Percentiles rank a stretch among this genome's conserved stretches.
These are phyloP conservation scores for Tolypocladium ophioglossoides DNA, from an alignment of 2,329 filamentous ascomycete genomes.

Conservation along the genomic window DNA sequence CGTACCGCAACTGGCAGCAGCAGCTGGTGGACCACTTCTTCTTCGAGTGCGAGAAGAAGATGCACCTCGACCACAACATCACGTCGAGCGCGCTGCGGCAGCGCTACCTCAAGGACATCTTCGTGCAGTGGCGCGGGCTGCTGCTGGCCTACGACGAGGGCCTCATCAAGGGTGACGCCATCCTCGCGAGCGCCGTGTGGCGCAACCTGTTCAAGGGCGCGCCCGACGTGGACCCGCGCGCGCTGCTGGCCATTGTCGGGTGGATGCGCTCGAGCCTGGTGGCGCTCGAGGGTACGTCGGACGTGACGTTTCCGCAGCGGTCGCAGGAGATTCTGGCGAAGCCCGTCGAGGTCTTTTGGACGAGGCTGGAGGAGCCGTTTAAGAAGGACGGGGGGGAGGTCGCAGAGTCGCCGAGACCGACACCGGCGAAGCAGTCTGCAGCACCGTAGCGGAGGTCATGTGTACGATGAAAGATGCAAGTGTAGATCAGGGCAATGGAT, in stretches of 20 bases:
- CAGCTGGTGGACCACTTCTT: slow-evolving; percentile 94
- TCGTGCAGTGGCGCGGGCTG: slow-evolving; percentile 83
- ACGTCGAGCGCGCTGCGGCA: slow-evolving; percentile 47
- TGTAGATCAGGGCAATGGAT: neutral
- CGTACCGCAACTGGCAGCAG: slow-evolving; percentile 70
- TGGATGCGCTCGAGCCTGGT: slow-evolving; percentile 42
- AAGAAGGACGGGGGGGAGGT: slow-evolving; percentile 17
- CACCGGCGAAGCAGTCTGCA: neutral
- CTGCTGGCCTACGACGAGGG: slow-evolving; percentile 80
- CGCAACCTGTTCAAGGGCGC: slow-evolving; percentile 78
- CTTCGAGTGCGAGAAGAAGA: slow-evolving; percentile 74
- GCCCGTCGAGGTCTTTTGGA: slow-evolving; percentile 33
- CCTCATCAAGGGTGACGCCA: slow-evolving; percentile 63
- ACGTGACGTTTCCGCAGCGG: slow-evolving; percentile 26
- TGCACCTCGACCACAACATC: slow-evolving; percentile 70
- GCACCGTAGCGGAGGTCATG: neutral
- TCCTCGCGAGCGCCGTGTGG: slow-evolving; percentile 78
- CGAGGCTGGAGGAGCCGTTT: slow-evolving; percentile 29
- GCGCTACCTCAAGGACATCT: slow-evolving; percentile 75
- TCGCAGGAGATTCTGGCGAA: slow-evolving; percentile 22
- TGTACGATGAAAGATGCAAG: neutral
- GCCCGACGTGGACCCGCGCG: slow-evolving; percentile 38
- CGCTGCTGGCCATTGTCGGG: slow-evolving; percentile 42
- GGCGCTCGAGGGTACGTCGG: slow-evolving; percentile 38
- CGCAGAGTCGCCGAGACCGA: neutral